A percentile compares a stretch with the other conserved stretches of the same genome.
These are phyloP conservation scores for Nakazawaea pomicola DNA, from an alignment of 805 yeast species.

Conservation along the genomic window DNA sequence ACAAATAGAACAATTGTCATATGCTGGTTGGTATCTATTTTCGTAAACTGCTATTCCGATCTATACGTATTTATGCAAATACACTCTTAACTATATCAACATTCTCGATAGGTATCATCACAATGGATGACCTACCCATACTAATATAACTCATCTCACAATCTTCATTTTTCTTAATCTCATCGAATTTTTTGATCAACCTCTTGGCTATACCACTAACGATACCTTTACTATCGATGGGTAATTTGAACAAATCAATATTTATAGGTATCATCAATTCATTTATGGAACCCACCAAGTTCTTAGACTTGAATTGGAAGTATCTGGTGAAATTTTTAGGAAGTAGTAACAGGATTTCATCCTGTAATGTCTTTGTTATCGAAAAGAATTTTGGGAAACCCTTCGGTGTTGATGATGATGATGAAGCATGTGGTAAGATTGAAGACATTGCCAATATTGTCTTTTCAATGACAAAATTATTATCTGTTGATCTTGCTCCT, in stretches of 20 bases:
- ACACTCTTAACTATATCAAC: constrained; percentile 25
- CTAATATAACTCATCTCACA: constrained; percentile 55
- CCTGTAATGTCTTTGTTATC: constrained; percentile 44
- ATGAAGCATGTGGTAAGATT: constrained; percentile 19
- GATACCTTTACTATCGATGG: constrained; percentile 59
- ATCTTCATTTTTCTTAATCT: constrained; percentile 19
- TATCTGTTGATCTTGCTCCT: constrained; percentile 53
- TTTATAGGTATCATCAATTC: constrained; percentile 54
- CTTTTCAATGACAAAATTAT: constrained; percentile 33
- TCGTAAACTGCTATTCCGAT: background rate
- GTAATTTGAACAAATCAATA: constrained; percentile 48
- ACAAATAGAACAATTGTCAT: no score
- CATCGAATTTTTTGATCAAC: constrained; percentile 28
- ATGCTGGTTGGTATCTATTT: background rate
- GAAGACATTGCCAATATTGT: constrained; percentile 32
- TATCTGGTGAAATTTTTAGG: constrained; percentile 32
- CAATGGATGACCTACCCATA: constrained; percentile 55
- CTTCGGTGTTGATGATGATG: no score
- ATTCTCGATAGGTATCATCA: constrained; percentile 53
- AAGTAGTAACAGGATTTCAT: constrained; percentile 43
- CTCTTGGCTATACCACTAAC: constrained; percentile 60
- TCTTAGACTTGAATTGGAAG: constrained; percentile 35
- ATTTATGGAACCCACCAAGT: constrained; percentile 50
- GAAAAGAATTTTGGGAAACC: constrained; percentile 42
- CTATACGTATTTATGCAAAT: constrained; percentile 4